A percentile compares a stretch with the other conserved stretches of the same genome.
phyloP scores from a whole-genome alignment of 2,329 filamentous ascomycete genomes.

The Magnaporthiopsis poae region DNA sequence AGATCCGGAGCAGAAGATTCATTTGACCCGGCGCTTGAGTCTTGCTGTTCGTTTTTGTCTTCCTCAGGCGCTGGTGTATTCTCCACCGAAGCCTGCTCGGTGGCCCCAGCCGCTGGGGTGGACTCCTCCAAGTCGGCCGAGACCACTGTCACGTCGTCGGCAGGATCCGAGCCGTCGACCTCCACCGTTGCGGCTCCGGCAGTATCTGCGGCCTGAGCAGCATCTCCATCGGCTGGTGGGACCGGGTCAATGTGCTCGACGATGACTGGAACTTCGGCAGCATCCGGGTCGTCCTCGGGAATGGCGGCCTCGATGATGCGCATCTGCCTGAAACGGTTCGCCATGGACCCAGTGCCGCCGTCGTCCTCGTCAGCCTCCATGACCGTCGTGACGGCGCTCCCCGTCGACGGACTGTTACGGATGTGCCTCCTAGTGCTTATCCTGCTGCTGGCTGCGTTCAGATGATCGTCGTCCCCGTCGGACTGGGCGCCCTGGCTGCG shows the following conservation, averaged over 20 bases:
- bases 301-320: conserved; percentile 47
- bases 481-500: not conserved
- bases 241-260: conserved; percentile 23
- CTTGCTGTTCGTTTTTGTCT: not conserved
- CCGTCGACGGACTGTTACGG: conserved; percentile 68
- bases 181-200: not conserved
- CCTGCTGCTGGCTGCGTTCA: conserved; percentile 40
- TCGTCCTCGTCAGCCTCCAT: conserved; percentile 76
- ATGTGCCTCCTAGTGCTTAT: conserved; percentile 75
- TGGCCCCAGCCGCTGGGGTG: not conserved
- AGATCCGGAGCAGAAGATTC: not conserved
- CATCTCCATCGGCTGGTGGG: not conserved
- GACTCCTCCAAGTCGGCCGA: not conserved
- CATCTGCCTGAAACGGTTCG: conserved; percentile 34
- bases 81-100: not conserved
- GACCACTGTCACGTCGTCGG: not conserved
- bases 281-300: conserved; percentile 36
- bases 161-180: not conserved
- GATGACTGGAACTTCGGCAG: conserved; percentile 27
- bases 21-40: not conserved
- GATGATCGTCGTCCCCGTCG: conserved; percentile 36
- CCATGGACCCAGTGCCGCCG: conserved; percentile 15
- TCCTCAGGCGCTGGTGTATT: not conserved
- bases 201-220: not conserved
- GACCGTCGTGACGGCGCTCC: conserved; percentile 70